Evolutionary conservation across 164 flowering plant species (phyloP), one percentile per base, ranked within the genome.

Genomic region (Liriodendron chinense): DNA sequence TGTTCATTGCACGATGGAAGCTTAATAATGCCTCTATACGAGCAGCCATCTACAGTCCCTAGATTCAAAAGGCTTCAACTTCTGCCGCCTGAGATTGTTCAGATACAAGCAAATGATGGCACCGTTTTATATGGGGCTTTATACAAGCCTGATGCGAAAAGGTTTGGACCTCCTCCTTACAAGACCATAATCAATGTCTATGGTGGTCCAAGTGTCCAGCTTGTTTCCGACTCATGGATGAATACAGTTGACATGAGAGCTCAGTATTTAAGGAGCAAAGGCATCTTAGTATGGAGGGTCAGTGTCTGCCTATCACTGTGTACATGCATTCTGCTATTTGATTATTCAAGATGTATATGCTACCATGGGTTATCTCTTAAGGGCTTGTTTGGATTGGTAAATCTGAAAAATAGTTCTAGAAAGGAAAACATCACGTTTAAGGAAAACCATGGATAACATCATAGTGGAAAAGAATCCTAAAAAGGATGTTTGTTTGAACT

Each of bases 211-310:
- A 24, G 91, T 69, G 89, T 89, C 13, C 99, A 96, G 80, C 80
- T 85, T 80, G 99, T 92, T 2, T 78, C 80, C 63, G 88, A 96
- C 82, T 93, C 98, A 2, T 96, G 98, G 99, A 72, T 84, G 16
- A 94, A 84, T 82, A 87, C 90, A 13, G 98, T 96, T 69, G 98
- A 93, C 84, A 93, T 96, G 98, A 89, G 96, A 83, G 96, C 96
- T 25, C 99, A 96, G 80, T 90, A 89, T 80, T 85, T 93, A 9
- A 78, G 94, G 69, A 96, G 87, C 83, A 94, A 86, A 78, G 98
- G 98, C 74, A 82, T 96, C 79, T 83, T 94, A 75, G 97, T 92
- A 1, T 93, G 94, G 92, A 93, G 93, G 99, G 99, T 96, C 69
- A 77, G 92, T 74, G 47, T 69, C 65, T 9, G 18, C 28, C 43